Evolutionary conservation across 257 asterid species (phyloP).

Genomic region (Nemophila menziesii): DNA sequence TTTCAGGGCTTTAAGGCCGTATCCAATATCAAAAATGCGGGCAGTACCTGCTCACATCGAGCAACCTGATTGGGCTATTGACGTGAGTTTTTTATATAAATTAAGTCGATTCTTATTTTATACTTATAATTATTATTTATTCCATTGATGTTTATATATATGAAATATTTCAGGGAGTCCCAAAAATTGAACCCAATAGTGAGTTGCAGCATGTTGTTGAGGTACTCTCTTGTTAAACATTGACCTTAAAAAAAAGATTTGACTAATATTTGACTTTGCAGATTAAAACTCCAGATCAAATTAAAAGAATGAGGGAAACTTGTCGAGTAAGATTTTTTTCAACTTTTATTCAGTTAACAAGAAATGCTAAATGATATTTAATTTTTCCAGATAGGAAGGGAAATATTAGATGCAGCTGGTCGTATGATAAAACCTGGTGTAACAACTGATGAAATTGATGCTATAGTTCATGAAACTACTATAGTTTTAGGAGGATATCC

Average conservation of each 20-base stretch:
- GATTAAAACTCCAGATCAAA: conserved; percentile 85
- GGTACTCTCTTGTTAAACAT: conserved; percentile 28
- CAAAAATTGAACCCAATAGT: conserved; percentile 84
- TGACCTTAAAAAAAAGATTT: not conserved
- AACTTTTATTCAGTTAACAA: too few species aligned
- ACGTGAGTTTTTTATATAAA: conserved; percentile 42
- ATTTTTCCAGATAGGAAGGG: conserved; percentile 67
- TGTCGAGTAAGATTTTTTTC: conserved; percentile 54
- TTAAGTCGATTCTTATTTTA: conserved; percentile 9
- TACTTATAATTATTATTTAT: conserved; percentile 5
- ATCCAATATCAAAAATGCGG: conserved; percentile 67
- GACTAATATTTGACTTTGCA: conserved; percentile 27
- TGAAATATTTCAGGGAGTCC: conserved; percentile 51
- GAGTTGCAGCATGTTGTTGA: conserved; percentile 85
- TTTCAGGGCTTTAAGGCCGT: conserved; percentile 60
- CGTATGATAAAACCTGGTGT: conserved; percentile 82
- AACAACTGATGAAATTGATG: conserved; percentile 97
- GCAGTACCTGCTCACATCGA: conserved; percentile 66
- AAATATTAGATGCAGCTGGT: conserved; percentile 97
- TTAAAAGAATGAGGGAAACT: conserved; percentile 83
- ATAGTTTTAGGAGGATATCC: conserved; percentile 97
- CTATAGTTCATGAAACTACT: conserved; percentile 86
- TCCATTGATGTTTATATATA: conserved; percentile 4
- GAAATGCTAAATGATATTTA: too few species aligned
- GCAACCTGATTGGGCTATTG: conserved; percentile 91